These are phyloP conservation scores for Litsea cubeba DNA, from an alignment of 164 flowering plant genomes.

Conservation along the genomic window DNA sequence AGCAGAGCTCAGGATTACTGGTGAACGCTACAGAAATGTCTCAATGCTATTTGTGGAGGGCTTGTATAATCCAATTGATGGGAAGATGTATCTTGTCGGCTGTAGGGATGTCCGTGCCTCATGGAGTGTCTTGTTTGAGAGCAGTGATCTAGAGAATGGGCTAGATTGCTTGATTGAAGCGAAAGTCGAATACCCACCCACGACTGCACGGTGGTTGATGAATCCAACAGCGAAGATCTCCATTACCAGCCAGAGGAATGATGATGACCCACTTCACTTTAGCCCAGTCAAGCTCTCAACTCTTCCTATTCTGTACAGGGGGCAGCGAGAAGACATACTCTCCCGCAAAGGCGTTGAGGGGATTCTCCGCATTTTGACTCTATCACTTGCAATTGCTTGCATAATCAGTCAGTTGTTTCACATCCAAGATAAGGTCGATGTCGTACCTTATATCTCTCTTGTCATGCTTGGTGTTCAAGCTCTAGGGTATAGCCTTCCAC, in stretches of 20 bases:
- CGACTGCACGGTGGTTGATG: constrained; percentile 60
- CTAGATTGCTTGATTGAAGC: constrained; percentile 78
- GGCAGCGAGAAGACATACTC: constrained; percentile 69
- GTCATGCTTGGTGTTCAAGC: constrained; percentile 86
- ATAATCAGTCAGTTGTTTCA: constrained; percentile 63
- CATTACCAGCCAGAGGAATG: constrained; percentile 65
- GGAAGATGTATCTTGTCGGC: constrained; percentile 80
- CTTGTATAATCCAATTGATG: constrained; percentile 62
- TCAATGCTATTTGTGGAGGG: constrained; percentile 71
- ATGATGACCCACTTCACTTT: constrained; percentile 73
- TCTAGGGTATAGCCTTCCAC: constrained; percentile 71
- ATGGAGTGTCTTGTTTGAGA: constrained; percentile 49
- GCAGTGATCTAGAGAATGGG: constrained; percentile 77
- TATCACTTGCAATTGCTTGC: constrained; percentile 59
- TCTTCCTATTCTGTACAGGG: constrained; percentile 62
- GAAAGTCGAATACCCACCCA: constrained; percentile 73
- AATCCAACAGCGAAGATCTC: constrained; percentile 68
- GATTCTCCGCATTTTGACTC: constrained; percentile 62
- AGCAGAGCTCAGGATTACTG: constrained; percentile 51
- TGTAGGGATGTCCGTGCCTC: constrained; percentile 84
- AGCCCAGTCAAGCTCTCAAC: constrained; percentile 47
- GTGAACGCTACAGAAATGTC: constrained; percentile 34
- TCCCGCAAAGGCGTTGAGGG: constrained; percentile 70
- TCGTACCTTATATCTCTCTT: constrained; percentile 66
- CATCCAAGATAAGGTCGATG: constrained; percentile 28